Evolutionary conservation across 768 basidiomycete genomes (phyloP).

Genomic region (Collybia nuda): DNA sequence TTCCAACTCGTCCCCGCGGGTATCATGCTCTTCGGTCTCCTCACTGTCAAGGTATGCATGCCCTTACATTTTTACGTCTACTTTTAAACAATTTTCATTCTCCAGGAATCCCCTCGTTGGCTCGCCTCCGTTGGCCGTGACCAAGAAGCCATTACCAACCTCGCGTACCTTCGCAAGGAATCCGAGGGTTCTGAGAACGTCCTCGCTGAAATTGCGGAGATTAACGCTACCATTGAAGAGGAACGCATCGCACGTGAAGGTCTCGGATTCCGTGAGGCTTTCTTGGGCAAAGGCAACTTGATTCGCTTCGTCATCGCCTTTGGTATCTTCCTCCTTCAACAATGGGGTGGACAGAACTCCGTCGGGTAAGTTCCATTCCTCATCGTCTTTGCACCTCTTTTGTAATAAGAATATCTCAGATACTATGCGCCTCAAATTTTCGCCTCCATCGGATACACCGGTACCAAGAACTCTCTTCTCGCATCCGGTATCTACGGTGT

Average conservation of each 20-base stretch:
- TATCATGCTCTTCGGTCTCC: constrained; percentile 66
- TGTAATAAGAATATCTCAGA: constrained; percentile 19
- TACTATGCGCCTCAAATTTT: constrained; percentile 81
- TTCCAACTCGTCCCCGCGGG: constrained; percentile 67
- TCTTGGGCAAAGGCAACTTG: constrained; percentile 80
- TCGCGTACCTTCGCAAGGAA: constrained; percentile 63
- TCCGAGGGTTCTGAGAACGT: constrained; percentile 40
- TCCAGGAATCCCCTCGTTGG: constrained; percentile 77
- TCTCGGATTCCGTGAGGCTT: constrained; percentile 67
- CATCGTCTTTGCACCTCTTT: not conserved
- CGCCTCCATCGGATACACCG: constrained; percentile 66
- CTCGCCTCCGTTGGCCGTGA: constrained; percentile 61
- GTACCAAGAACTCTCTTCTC: constrained; percentile 57
- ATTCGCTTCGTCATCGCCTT: constrained; percentile 86
- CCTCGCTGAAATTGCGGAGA: constrained; percentile 71
- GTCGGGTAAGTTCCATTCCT: constrained; percentile 42
- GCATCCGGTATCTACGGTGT: constrained; percentile 69
- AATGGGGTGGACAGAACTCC: constrained; percentile 85
- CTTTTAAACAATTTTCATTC: constrained; percentile 17
- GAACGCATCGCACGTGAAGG: constrained; percentile 67
- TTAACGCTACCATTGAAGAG: constrained; percentile 76
- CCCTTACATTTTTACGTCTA: not conserved
- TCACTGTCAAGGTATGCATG: constrained; percentile 55
- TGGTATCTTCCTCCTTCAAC: constrained; percentile 75
- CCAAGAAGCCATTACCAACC: constrained; percentile 53